Evolutionary conservation across 805 yeast genomes (phyloP).

Genomic region (Candida stauntonica): DNA sequence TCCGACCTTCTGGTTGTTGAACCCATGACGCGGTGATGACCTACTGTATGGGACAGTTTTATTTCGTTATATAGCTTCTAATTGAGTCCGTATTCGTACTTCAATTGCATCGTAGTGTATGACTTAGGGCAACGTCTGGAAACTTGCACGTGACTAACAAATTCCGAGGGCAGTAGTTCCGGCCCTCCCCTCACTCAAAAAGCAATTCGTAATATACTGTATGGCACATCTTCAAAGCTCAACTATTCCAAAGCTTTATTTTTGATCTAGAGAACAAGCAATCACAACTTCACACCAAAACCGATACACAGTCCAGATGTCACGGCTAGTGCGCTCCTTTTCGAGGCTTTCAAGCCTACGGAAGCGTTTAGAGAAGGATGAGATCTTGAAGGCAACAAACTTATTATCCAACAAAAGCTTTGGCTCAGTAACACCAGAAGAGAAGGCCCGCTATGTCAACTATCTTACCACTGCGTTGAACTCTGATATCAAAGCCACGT

Average conservation of each 20-base stretch:
- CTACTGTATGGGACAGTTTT: constrained; percentile 72
- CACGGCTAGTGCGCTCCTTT: constrained; percentile 4
- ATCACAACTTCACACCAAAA: background rate
- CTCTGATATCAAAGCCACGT: constrained; percentile 10
- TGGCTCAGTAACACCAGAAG: constrained; percentile 9
- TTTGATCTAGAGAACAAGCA: too few species aligned
- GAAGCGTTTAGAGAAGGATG: constrained; percentile 13
- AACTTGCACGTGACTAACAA: too few species aligned
- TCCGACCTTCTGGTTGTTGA: constrained; percentile 46
- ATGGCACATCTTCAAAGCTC: too few species aligned
- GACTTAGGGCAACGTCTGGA: too few species aligned
- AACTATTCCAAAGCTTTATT: too few species aligned
- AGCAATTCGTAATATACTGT: background rate
- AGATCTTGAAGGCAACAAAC: constrained; percentile 11
- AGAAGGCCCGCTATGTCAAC: constrained; percentile 16
- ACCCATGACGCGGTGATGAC: constrained; percentile 98
- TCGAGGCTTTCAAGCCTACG: constrained; percentile 1
- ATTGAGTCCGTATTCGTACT: too few species aligned
- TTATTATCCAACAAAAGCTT: constrained; percentile 7
- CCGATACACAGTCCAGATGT: background rate
- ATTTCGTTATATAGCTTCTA: background rate
- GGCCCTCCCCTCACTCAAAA: background rate
- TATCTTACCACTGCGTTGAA: constrained; percentile 17
- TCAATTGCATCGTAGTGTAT: too few species aligned
- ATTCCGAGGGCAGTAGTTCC: constrained; percentile 1